These are phyloP conservation scores for Acacia pycnantha DNA, from an alignment of 331 rosid genomes.

Conservation along the genomic window DNA sequence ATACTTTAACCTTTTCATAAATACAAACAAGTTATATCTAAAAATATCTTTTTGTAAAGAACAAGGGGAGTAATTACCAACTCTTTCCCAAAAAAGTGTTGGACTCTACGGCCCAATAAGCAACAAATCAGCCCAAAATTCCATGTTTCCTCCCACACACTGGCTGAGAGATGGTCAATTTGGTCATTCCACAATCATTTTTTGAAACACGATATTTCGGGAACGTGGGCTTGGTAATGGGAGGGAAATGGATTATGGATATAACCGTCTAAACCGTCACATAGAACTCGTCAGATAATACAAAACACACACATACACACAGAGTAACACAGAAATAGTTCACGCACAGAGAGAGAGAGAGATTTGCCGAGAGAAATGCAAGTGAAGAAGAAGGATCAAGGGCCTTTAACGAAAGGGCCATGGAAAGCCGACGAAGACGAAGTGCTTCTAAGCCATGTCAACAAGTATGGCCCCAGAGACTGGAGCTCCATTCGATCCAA, in stretches of 20 bases:
- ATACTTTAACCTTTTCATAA: too few species aligned
- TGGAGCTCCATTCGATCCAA: conserved; percentile 99
- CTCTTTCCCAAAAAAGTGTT: not conserved
- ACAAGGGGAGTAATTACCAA: too few species aligned
- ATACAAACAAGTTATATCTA: too few species aligned
- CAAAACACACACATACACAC: not conserved
- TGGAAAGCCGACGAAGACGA: conserved; percentile 91
- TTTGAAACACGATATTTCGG: not conserved
- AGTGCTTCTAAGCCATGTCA: conserved; percentile 63
- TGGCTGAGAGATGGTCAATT: not conserved
- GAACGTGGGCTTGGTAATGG: conserved; percentile 27
- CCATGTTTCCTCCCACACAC: not conserved
- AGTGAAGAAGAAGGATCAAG: conserved; percentile 44
- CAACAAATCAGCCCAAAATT: not conserved
- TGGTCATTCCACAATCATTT: not conserved
- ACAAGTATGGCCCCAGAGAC: conserved; percentile 72
- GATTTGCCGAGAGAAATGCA: conserved; percentile 37
- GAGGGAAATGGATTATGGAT: conserved; percentile 13
- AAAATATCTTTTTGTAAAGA: too few species aligned
- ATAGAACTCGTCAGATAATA: not conserved
- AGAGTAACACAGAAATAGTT: not conserved
- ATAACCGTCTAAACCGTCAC: conserved; percentile 41
- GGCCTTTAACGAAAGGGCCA: conserved; percentile 69
- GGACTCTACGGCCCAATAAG: not conserved
- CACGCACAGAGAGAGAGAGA: not conserved